These are phyloP conservation scores for Aspergillus alliaceus DNA, from an alignment of 2,329 filamentous ascomycete species.

Conservation along the genomic window DNA sequence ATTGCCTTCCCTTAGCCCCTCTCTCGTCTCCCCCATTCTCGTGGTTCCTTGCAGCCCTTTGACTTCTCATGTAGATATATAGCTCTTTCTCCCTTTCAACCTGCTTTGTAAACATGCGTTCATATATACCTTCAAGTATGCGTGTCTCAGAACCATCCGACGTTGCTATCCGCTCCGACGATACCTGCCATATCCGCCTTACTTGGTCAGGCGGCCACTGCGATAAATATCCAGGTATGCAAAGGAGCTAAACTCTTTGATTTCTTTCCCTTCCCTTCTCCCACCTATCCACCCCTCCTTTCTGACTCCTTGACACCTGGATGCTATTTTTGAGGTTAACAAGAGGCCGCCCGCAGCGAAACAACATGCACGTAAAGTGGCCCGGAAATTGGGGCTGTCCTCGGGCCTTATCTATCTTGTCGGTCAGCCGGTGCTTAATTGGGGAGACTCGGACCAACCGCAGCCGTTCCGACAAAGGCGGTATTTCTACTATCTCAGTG, in stretches of 20 bases:
- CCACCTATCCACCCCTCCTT: background rate
- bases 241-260: background rate
- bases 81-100: background rate
- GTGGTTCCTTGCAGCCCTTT: background rate
- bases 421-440: conserved; percentile 50
- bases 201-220: conserved; percentile 26
- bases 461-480: conserved; percentile 59
- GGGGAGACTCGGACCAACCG: conserved; percentile 61
- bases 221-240: conserved; percentile 45
- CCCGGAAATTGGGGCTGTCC: conserved; percentile 41
- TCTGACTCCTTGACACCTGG: no score
- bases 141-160: conserved; percentile 17
- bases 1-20: background rate
- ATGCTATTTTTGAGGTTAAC: conserved; percentile 6
- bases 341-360: conserved; percentile 40
- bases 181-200: conserved; percentile 33
- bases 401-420: conserved; percentile 58
- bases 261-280: background rate
- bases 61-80: background rate
- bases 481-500: conserved; percentile 63
- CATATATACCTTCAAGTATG: conserved; percentile 7
- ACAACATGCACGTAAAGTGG: conserved; percentile 50
- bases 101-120: background rate
- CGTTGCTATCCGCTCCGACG: conserved; percentile 24
- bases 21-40: background rate